Percentiles rank a stretch among this genome's conserved stretches.
Conservation (phyloP, 2,329 filamentous ascomycete species). For the Epichloe sylvatica region DNA sequence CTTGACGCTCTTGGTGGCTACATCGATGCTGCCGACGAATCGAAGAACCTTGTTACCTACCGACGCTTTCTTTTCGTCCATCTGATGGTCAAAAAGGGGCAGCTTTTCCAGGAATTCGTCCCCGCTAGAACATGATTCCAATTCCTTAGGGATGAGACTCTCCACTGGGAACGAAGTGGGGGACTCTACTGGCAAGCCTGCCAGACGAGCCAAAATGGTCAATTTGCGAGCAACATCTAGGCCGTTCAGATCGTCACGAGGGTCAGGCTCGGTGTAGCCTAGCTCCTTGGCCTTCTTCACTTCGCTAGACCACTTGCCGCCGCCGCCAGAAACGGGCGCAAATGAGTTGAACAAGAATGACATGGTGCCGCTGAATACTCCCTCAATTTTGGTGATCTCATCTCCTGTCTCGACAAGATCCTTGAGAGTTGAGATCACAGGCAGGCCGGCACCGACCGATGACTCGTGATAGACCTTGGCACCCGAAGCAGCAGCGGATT, state of each 20-base stretch:
- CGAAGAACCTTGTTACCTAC: conserved; percentile 84
- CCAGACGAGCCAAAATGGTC: conserved; percentile 80
- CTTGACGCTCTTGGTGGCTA: conserved; percentile 67
- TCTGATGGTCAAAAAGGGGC: conserved; percentile 64
- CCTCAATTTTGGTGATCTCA: conserved; percentile 81
- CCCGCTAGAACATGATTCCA: conserved; percentile 62
- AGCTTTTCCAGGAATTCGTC: conserved; percentile 77
- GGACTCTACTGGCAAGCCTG: conserved; percentile 66
- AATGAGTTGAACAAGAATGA: conserved; percentile 98
- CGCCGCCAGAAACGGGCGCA: conserved; percentile 59
- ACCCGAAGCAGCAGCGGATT: conserved; percentile 51
- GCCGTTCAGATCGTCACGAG: conserved; percentile 74
- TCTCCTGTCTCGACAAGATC: conserved; percentile 93
- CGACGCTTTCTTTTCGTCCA: conserved; percentile 77
- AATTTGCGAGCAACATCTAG: conserved; percentile 89
- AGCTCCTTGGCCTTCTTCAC: conserved; percentile 85
- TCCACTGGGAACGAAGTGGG: conserved; percentile 88
- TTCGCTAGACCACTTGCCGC: conserved; percentile 79
- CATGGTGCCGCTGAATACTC: conserved; percentile 95
- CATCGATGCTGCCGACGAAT: conserved; percentile 88
- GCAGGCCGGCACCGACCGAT: conserved; percentile 83
- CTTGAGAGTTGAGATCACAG: conserved; percentile 83
- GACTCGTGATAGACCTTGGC: conserved; percentile 92
- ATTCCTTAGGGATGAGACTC: conserved; percentile 76
- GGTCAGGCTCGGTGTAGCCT: conserved; percentile 84